Conservation (phyloP, 2,329 filamentous ascomycete genomes). For the Phaeoacremonium minimum region DNA sequence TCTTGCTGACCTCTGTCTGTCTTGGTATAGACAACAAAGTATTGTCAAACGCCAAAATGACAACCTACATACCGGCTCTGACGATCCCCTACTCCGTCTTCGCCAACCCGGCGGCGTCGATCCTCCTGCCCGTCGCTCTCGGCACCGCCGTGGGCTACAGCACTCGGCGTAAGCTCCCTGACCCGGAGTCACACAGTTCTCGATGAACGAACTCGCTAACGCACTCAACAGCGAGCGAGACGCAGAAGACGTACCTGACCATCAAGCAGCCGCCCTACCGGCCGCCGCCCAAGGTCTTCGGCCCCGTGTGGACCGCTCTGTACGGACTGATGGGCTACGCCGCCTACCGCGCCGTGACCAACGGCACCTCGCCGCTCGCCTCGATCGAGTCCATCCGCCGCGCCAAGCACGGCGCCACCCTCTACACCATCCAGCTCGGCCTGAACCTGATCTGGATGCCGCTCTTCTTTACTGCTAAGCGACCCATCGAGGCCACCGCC, state of each 20-base stretch:
- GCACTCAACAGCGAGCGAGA: slow-evolving; percentile 42
- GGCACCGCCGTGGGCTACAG: slow-evolving; percentile 71
- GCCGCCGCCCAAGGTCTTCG: slow-evolving; percentile 59
- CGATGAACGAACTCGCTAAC: slow-evolving; percentile 1
- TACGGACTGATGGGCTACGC: slow-evolving; percentile 84
- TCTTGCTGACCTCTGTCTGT: too few relatives aligned
- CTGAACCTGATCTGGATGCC: slow-evolving; percentile 91
- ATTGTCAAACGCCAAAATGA: slow-evolving; percentile 64
- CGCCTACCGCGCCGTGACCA: slow-evolving; percentile 69
- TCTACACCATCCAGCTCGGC: slow-evolving; percentile 82
- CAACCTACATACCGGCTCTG: slow-evolving; percentile 71
- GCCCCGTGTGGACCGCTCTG: slow-evolving; percentile 62
- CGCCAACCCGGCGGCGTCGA: slow-evolving; percentile 64
- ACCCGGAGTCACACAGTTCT: slow-evolving; percentile 3
- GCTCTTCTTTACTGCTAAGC: slow-evolving; percentile 77
- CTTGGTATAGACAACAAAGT: too few relatives aligned
- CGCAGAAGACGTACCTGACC: slow-evolving; percentile 57
- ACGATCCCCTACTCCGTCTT: slow-evolving; percentile 71
- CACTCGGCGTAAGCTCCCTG: slow-evolving; percentile 51
- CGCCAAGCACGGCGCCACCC: slow-evolving; percentile 65
- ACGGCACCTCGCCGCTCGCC: slow-evolving; percentile 54
- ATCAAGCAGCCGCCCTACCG: slow-evolving; percentile 64
- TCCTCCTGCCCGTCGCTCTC: slow-evolving; percentile 70
- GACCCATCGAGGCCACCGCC: slow-evolving; percentile 67
- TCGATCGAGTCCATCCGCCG: slow-evolving; percentile 49